phyloP scores from a whole-genome alignment of 2,329 filamentous ascomycete species.

The Cryphonectria nitschkei region DNA sequence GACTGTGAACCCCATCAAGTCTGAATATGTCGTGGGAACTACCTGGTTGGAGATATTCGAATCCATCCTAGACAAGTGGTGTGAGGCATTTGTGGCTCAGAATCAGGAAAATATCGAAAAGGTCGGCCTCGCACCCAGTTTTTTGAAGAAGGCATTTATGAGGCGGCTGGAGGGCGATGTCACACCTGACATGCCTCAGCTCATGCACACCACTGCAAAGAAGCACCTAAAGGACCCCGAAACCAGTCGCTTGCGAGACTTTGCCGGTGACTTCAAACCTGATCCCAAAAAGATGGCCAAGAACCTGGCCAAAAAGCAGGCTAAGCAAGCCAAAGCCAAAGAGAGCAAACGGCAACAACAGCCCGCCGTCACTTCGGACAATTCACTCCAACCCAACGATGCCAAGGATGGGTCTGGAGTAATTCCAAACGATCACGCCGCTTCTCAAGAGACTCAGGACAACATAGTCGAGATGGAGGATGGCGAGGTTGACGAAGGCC shows the following conservation, averaged over 20 bases:
- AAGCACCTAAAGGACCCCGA: conserved; percentile 14
- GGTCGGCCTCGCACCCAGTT: conserved; percentile 16
- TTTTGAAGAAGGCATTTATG: conserved; percentile 12
- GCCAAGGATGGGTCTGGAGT: not conserved
- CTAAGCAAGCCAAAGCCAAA: conserved; percentile 6
- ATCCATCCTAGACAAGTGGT: conserved; percentile 24
- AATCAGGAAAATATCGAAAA: conserved; percentile 19
- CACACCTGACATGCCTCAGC: conserved; percentile 2
- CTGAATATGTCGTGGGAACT: conserved; percentile 21
- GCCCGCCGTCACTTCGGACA: not conserved
- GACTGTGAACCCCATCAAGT: conserved; percentile 17
- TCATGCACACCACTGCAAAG: not conserved
- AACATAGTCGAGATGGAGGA: not conserved
- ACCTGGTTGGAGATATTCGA: conserved; percentile 25
- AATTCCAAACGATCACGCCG: not conserved
- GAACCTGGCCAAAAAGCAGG: not conserved
- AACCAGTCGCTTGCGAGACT: conserved; percentile 8
- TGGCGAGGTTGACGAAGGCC: not conserved
- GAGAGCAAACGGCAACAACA: not conserved
- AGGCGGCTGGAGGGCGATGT: not conserved
- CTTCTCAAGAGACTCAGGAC: not conserved
- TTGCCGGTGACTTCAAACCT: conserved; percentile 16
- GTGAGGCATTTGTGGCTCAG: conserved; percentile 16
- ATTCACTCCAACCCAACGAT: not conserved
- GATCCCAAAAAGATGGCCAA: not conserved